Evolutionary conservation across 108 stramenopile genomes (phyloP).

Genomic region (Cyclostephanos tholiformis): DNA sequence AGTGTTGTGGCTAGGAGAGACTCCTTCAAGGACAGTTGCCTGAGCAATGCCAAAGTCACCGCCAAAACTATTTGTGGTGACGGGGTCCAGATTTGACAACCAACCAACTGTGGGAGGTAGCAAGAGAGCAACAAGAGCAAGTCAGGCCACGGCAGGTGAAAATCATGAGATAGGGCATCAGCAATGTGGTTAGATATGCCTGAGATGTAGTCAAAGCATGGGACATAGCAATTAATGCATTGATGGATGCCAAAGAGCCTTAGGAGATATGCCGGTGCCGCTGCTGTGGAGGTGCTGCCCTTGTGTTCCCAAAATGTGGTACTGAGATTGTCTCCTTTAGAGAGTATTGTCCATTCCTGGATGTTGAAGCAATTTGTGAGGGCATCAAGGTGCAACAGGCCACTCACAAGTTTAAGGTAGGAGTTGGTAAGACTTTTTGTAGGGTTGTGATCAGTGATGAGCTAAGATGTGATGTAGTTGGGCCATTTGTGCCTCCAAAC

Average conservation of each 20-base stretch:
- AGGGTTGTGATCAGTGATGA: conserved; percentile 35
- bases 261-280: too few species aligned
- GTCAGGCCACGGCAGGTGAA: conserved; percentile 4
- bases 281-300: too few species aligned
- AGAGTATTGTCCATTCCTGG: conserved; percentile 37
- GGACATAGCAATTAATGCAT: too few species aligned
- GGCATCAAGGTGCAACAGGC: conserved; percentile 49
- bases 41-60: too few species aligned
- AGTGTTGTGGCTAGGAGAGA: too few species aligned
- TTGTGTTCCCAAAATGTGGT: too few species aligned
- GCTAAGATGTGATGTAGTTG: not conserved
- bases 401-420: conserved; percentile 43
- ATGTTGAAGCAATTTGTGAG: conserved; percentile 30
- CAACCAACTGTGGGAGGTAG: conserved; percentile 18
- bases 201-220: too few species aligned
- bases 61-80: conserved; percentile 35
- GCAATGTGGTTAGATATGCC: too few species aligned
- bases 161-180: not conserved
- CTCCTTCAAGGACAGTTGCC: too few species aligned
- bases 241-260: too few species aligned
- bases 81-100: conserved; percentile 14
- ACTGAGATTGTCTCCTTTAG: conserved; percentile 44
- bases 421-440: conserved; percentile 38
- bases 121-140: not conserved
- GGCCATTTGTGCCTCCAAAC: conserved; percentile 48